Conservation (phyloP, 2,329 filamentous ascomycete species). For the Grosmannia huntii region DNA sequence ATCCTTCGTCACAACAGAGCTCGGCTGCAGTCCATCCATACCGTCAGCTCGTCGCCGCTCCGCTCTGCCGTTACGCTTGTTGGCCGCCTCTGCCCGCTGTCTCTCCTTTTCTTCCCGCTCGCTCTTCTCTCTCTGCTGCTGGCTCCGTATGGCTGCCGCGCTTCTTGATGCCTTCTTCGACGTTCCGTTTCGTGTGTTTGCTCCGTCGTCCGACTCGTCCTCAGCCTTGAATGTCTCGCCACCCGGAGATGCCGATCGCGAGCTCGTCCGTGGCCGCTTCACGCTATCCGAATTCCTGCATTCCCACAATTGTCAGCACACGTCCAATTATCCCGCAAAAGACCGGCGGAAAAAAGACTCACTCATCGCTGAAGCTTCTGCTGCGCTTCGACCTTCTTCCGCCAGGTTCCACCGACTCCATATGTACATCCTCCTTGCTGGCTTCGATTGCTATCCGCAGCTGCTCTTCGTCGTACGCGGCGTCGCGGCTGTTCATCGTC, state of each 20-base stretch:
- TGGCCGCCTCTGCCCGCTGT: conserved; percentile 60
- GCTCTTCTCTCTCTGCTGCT: conserved; percentile 44
- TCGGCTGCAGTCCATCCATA: conserved; percentile 24
- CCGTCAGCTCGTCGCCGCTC: conserved; percentile 74
- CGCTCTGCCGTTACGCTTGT: conserved; percentile 68
- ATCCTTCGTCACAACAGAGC: conserved; percentile 13
- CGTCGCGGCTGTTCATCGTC: conserved; percentile 94
- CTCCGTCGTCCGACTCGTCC: conserved; percentile 63
- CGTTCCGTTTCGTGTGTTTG: conserved; percentile 32
- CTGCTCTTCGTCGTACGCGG: conserved; percentile 91
- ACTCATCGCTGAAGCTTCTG: conserved; percentile 92
- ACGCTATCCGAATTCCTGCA: conserved; percentile 53
- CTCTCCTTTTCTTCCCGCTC: conserved; percentile 64
- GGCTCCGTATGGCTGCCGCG: conserved; percentile 19
- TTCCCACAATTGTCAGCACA: neutral
- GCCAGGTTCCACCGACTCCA: conserved; percentile 30
- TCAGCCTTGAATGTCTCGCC: conserved; percentile 34
- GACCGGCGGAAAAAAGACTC: conserved; percentile 26
- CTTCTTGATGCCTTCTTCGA: conserved; percentile 46
- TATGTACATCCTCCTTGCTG: conserved; percentile 67
- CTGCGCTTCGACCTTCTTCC: conserved; percentile 63
- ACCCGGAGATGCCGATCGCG: conserved; percentile 54
- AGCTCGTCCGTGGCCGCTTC: conserved; percentile 77
- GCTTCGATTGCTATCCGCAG: conserved; percentile 86
- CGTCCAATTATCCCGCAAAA: neutral